A percentile compares a stretch with the other conserved stretches of the same genome.
Evolutionary conservation across 202 grass and related monocot species (phyloP).

Genomic region (Schoenoplectus tabernaemontani): DNA sequence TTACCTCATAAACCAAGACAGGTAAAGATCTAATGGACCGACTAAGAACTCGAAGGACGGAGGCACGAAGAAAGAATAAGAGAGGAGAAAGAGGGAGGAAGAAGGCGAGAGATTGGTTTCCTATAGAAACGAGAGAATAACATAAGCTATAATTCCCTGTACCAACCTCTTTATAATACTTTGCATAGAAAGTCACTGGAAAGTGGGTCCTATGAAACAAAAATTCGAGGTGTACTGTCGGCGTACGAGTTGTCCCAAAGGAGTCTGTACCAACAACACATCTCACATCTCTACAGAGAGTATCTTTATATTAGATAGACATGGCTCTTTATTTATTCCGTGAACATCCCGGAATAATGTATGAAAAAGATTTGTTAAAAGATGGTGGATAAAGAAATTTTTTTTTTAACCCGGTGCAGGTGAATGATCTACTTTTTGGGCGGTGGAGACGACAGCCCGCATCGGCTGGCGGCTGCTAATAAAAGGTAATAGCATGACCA

Average conservation of each 20-base stretch:
- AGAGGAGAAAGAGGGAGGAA: not conserved
- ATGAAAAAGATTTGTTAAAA: not conserved
- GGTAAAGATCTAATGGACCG: constrained; percentile 19
- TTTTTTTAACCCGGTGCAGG: not conserved
- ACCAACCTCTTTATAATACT: not conserved
- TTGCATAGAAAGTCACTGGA: not conserved
- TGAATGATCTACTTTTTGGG: not conserved
- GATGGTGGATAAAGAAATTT: not conserved
- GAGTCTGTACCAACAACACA: not conserved
- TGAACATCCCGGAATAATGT: not conserved
- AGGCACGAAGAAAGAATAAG: not conserved
- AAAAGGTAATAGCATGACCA: not conserved
- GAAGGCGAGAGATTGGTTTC: constrained; percentile 11
- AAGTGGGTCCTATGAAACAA: not conserved
- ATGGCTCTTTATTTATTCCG: not conserved
- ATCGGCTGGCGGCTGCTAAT: not conserved
- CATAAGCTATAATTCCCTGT: not conserved
- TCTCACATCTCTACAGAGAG: not conserved
- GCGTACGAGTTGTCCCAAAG: not conserved
- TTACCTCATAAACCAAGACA: constrained; percentile 40
- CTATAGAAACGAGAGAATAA: constrained; percentile 5
- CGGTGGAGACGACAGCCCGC: not conserved
- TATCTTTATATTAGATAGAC: not conserved
- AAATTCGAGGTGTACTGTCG: not conserved
- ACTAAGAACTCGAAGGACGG: constrained; percentile 2